Conservation (phyloP, 1,284 basidiomycete genomes). For the Rhodotorula mucilaginosa region DNA sequence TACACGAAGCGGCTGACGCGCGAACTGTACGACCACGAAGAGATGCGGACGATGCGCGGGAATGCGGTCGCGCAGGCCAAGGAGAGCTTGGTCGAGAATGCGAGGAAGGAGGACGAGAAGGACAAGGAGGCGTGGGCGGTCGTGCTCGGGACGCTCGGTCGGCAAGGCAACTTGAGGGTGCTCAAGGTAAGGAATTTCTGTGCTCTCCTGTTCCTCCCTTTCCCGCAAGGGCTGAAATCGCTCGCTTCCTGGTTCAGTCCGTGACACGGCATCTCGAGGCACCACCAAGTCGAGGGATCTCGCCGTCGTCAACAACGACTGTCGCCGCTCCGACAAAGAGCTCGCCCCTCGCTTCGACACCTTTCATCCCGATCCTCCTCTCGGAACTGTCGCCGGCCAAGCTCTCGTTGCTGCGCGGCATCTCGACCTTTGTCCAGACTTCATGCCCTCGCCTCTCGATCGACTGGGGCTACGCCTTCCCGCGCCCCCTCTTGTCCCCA, state of each 20-base stretch:
- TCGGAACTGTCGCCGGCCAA: conserved; percentile 96
- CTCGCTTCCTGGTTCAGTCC: conserved; percentile 55
- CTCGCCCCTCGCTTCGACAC: conserved; percentile 46
- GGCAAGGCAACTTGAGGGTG: conserved; percentile 89
- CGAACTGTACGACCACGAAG: conserved; percentile 83
- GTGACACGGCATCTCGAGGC: conserved; percentile 64
- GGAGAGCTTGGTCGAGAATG: conserved; percentile 56
- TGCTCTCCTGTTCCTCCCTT: not conserved
- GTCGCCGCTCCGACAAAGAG: conserved; percentile 6
- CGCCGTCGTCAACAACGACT: conserved; percentile 49
- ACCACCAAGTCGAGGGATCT: conserved; percentile 39
- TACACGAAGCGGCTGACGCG: conserved; percentile 96
- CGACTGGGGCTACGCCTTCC: conserved; percentile 97
- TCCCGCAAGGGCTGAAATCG: not conserved
- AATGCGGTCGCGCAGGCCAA: conserved; percentile 73
- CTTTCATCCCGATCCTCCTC: conserved; percentile 82
- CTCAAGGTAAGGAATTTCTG: conserved; percentile 59
- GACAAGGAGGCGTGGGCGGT: conserved; percentile 70
- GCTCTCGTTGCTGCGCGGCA: conserved; percentile 70
- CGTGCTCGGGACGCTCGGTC: conserved; percentile 89
- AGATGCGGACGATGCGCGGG: conserved; percentile 76
- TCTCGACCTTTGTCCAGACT: conserved; percentile 90
- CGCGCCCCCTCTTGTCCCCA: conserved; percentile 81
- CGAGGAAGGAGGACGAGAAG: conserved; percentile 3
- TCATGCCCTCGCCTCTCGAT: conserved; percentile 93